Percentiles rank a stretch among this genome's conserved stretches.
Conservation (phyloP, 768 basidiomycete genomes). For the Lentinula sp. region DNA sequence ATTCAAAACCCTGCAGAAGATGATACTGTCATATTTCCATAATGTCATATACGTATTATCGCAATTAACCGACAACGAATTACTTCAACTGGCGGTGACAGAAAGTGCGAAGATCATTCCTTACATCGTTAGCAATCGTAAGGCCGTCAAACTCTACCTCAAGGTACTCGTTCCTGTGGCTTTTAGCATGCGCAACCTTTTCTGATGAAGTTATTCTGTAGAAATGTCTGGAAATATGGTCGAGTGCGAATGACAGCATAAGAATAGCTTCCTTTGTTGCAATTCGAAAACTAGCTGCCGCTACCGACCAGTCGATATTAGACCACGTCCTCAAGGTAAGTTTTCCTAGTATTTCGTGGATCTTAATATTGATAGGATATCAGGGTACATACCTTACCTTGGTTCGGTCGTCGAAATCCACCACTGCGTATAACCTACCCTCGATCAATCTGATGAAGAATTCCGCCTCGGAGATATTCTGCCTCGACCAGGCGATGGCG, state of each 20-base stretch:
- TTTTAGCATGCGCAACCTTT: neutral
- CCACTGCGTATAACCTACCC: slow-evolving; percentile 82
- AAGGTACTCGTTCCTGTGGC: slow-evolving; percentile 48
- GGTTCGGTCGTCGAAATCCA: slow-evolving; percentile 78
- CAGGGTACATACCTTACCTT: slow-evolving; percentile 90
- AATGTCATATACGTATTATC: slow-evolving; percentile 77
- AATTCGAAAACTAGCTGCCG: slow-evolving; percentile 71
- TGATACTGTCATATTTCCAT: slow-evolving; percentile 85
- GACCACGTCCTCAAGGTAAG: slow-evolving; percentile 84
- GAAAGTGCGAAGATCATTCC: slow-evolving; percentile 90
- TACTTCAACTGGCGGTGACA: slow-evolving; percentile 62
- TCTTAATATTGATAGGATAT: neutral
- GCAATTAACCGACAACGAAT: slow-evolving; percentile 64
- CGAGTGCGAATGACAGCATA: slow-evolving; percentile 68
- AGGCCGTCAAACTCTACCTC: slow-evolving; percentile 79
- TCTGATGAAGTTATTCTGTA: slow-evolving; percentile 20
- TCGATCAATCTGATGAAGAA: slow-evolving; percentile 97
- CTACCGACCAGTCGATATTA: slow-evolving; percentile 72
- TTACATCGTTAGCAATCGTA: slow-evolving; percentile 79
- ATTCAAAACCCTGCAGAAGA: slow-evolving; percentile 78
- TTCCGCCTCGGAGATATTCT: slow-evolving; percentile 89
- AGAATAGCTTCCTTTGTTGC: slow-evolving; percentile 85
- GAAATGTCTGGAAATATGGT: slow-evolving; percentile 86
- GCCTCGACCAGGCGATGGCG: slow-evolving; percentile 60
- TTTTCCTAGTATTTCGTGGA: neutral